These are phyloP conservation scores for Trichocomaceae sp. DNA, from an alignment of 2,329 filamentous ascomycete genomes.

Conservation along the genomic window DNA sequence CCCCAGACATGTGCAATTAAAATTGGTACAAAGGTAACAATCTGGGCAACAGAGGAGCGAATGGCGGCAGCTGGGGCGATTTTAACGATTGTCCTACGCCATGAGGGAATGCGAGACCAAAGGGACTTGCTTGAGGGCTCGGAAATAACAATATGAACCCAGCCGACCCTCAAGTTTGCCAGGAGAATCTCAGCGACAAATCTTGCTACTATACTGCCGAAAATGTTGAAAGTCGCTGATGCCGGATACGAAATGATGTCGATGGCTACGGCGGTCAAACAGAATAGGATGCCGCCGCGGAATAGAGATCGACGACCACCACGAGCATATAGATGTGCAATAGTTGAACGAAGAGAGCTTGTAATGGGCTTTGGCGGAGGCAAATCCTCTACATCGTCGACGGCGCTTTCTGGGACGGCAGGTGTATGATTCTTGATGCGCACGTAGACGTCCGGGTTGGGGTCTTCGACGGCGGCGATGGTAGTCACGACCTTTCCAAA, in stretches of 20 bases:
- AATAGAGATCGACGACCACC: slow-evolving; percentile 61
- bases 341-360: slow-evolving; percentile 51
- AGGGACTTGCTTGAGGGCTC: slow-evolving; percentile 57
- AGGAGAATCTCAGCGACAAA: slow-evolving; percentile 56
- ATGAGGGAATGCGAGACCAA: slow-evolving; percentile 59
- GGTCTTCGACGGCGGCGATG: slow-evolving; percentile 59
- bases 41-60: slow-evolving; percentile 52
- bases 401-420: slow-evolving; percentile 24
- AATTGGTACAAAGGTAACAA: slow-evolving; percentile 35
- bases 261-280: slow-evolving; percentile 44
- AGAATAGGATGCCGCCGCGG: slow-evolving; percentile 56
- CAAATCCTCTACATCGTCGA: slow-evolving; percentile 37
- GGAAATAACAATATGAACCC: slow-evolving; percentile 82
- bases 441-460: slow-evolving; percentile 48
- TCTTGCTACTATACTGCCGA: slow-evolving; percentile 39
- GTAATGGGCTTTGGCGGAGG: slow-evolving; percentile 54
- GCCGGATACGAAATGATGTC: slow-evolving; percentile 42
- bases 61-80: slow-evolving; percentile 62
- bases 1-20: slow-evolving; percentile 44
- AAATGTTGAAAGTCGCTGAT: slow-evolving; percentile 30
- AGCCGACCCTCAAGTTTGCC: slow-evolving; percentile 64
- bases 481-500: slow-evolving; percentile 55
- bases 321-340: slow-evolving; percentile 55
- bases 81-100: slow-evolving; percentile 59
- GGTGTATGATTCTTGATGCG: slow-evolving; percentile 40